phyloP scores from a whole-genome alignment of 2,329 filamentous ascomycete species.

The Colletotrichum horii region DNA sequence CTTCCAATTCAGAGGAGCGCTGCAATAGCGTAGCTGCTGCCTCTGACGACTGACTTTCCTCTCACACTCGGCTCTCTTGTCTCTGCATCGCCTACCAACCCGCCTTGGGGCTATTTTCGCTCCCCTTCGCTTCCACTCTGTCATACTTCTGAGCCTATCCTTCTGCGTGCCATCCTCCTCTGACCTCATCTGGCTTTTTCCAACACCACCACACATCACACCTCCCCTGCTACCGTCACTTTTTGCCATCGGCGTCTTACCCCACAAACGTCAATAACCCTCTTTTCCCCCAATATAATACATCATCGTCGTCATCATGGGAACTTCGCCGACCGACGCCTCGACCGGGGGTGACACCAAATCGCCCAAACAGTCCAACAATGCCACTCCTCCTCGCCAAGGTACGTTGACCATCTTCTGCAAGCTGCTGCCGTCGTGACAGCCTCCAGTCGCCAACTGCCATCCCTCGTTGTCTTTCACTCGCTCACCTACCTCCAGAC shows the following conservation, averaged over 20 bases:
- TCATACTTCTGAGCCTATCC: slow-evolving; percentile 2
- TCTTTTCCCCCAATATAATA: slow-evolving; percentile 41
- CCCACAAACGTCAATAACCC: slow-evolving; percentile 32
- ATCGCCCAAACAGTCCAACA: slow-evolving; percentile 52
- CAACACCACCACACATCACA: slow-evolving; percentile 10
- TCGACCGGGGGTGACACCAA: slow-evolving; percentile 48
- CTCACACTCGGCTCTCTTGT: background rate
- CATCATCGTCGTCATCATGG: slow-evolving; percentile 56
- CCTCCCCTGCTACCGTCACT: slow-evolving; percentile 23
- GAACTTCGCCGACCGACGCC: slow-evolving; percentile 46
- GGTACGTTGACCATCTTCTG: slow-evolving; percentile 38
- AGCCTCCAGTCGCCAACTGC: slow-evolving; percentile 11
- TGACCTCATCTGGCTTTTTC: slow-evolving; percentile 44
- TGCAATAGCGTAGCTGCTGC: slow-evolving; percentile 22
- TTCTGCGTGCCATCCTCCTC: slow-evolving; percentile 29
- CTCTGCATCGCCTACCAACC: background rate
- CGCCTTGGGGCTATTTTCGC: background rate
- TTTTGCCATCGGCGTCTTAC: slow-evolving; percentile 26
- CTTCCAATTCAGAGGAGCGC: slow-evolving; percentile 19
- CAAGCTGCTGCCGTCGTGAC: background rate
- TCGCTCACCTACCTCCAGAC: slow-evolving; percentile 38
- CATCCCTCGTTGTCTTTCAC: slow-evolving; percentile 14
- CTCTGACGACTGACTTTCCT: slow-evolving; percentile 13
- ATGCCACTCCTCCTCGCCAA: slow-evolving; percentile 43
- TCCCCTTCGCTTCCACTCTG: background rate